These are phyloP conservation scores for Quercus dentata DNA, from an alignment of 306 rosid species.

Conservation along the genomic window DNA sequence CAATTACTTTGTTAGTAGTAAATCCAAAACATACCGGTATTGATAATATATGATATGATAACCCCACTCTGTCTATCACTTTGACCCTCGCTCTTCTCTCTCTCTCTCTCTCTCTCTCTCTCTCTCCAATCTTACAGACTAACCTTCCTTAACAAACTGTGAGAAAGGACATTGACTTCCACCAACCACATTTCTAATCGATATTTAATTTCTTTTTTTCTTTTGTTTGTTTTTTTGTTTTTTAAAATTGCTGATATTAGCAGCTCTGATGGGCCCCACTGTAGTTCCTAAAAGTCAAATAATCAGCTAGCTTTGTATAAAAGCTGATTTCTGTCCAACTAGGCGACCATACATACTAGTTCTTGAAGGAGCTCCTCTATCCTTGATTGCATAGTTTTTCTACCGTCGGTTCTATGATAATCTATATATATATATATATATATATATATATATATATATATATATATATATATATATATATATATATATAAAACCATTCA, in stretches of 20 bases:
- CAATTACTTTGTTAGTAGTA: conserved; percentile 25
- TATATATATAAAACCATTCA: too few relatives aligned
- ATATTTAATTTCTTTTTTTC: neutral
- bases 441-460: too few relatives aligned
- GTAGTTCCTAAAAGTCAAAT: conserved; percentile 53
- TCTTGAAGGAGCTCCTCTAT: neutral
- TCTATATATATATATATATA: too few relatives aligned
- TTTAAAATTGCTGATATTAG: too few relatives aligned
- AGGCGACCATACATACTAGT: conserved; percentile 11
- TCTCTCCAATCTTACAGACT: conserved; percentile 19
- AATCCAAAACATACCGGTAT: conserved; percentile 43
- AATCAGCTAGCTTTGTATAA: conserved; percentile 40
- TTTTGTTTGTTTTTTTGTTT: neutral
- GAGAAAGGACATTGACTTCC: conserved; percentile 65
- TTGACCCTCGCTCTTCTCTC: neutral
- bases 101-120: conserved; percentile 14
- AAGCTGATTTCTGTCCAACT: conserved; percentile 70
- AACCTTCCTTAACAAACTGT: conserved; percentile 31
- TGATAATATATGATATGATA: conserved; percentile 14
- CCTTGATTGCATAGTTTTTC: neutral
- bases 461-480: too few relatives aligned
- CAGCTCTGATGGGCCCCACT: conserved; percentile 34
- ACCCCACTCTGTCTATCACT: conserved; percentile 16
- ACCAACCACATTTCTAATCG: conserved; percentile 32
- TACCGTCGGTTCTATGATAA: too few relatives aligned